Evolutionary conservation across 2,329 filamentous ascomycete genomes (phyloP).

Genomic region (Knufia petricola): DNA sequence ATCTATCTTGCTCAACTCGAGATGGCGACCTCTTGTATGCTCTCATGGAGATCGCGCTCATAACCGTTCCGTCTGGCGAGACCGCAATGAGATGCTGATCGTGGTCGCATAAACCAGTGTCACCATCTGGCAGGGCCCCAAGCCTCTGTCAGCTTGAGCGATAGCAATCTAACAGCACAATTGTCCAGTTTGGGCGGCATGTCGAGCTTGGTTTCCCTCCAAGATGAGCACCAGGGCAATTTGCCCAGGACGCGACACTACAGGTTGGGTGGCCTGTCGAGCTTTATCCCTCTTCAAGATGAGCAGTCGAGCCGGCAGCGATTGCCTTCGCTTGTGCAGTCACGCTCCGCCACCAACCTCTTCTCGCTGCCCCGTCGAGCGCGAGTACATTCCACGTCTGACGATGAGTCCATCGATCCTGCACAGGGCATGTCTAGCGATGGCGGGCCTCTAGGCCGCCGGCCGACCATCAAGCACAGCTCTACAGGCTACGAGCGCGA

Average conservation of each 20-base stretch:
- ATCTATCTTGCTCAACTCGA: no score
- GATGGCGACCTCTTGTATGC: no score
- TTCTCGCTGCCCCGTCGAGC: slow-evolving; percentile 13
- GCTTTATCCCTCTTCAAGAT: slow-evolving; percentile 27
- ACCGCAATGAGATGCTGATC: background rate
- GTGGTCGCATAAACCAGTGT: background rate
- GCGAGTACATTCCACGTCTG: slow-evolving; percentile 15
- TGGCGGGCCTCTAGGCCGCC: background rate
- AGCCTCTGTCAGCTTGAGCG: background rate
- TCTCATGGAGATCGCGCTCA: no score
- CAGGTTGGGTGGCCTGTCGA: slow-evolving; percentile 16
- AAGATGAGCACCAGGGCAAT: no score
- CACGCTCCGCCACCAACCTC: slow-evolving; percentile 18
- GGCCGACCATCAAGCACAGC: background rate
- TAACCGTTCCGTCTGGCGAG: no score
- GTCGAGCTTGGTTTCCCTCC: no score
- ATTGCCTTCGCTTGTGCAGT: slow-evolving; percentile 27
- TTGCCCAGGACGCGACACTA: no score
- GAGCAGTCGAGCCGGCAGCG: slow-evolving; percentile 30
- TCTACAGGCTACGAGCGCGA: background rate
- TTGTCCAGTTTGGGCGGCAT: no score
- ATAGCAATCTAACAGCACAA: no score
- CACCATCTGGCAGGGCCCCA: background rate
- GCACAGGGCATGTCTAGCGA: background rate
- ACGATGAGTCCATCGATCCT: slow-evolving; percentile 15